phyloP scores from a whole-genome alignment of 2,329 filamentous ascomycete species.

The Fusarium avenaceum region DNA sequence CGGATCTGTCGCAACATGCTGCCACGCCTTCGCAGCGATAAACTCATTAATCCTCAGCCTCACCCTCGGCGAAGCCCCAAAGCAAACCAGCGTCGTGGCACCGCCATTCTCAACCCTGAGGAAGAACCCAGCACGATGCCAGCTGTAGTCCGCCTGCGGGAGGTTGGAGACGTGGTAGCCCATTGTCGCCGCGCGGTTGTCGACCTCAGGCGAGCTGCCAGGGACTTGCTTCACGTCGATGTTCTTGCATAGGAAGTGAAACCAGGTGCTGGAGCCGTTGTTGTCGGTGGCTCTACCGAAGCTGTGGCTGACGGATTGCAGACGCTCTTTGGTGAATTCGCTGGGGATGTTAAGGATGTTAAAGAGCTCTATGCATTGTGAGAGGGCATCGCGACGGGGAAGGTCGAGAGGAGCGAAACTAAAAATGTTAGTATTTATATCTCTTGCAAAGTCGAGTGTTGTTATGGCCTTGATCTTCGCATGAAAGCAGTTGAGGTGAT shows the following conservation, averaged over 20 bases:
- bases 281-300: constrained; percentile 48
- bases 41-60: constrained; percentile 45
- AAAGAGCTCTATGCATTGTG: constrained; percentile 49
- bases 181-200: constrained; percentile 45
- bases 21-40: constrained; percentile 44
- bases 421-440: constrained; percentile 3
- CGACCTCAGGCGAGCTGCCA: constrained; percentile 41
- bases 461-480: not conserved
- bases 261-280: constrained; percentile 51
- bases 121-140: constrained; percentile 50
- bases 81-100: constrained; percentile 44
- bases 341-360: constrained; percentile 49
- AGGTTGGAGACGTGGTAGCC: constrained; percentile 45
- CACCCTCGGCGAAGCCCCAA: constrained; percentile 44
- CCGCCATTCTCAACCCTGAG: constrained; percentile 41
- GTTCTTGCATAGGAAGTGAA: constrained; percentile 55
- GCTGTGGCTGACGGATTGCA: constrained; percentile 53
- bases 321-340: constrained; percentile 51
- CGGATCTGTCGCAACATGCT: constrained; percentile 42
- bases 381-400: constrained; percentile 43
- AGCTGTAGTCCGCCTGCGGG: constrained; percentile 50
- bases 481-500: not conserved
- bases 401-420: constrained; percentile 52
- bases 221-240: constrained; percentile 43
- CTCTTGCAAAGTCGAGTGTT: rapidly evolving